Evolutionary conservation across 805 yeast genomes (phyloP).

Genomic region (Candida nitratophila): DNA sequence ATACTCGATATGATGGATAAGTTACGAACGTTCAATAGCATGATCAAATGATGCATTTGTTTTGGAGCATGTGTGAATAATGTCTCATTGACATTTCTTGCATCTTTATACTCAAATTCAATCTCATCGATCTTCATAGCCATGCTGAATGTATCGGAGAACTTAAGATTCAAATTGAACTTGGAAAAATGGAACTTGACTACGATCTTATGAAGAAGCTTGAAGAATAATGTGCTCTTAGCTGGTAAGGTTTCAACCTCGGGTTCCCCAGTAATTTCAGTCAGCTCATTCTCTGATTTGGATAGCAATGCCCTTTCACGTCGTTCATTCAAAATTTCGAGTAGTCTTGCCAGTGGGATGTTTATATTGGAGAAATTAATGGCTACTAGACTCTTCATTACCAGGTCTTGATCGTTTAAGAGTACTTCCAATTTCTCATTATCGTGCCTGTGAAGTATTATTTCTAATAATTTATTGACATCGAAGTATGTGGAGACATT

Average conservation of each 20-base stretch:
- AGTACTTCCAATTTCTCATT: neutral
- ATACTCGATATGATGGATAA: neutral
- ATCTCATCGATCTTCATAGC: neutral
- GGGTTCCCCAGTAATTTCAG: no score
- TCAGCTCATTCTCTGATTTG: neutral
- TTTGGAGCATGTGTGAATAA: neutral
- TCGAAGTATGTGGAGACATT: constrained; percentile 2
- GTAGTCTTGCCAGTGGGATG: neutral
- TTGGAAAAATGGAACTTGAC: neutral
- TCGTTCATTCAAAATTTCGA: neutral
- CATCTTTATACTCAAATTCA: neutral
- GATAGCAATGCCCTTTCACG: neutral
- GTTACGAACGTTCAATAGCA: neutral
- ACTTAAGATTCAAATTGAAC: neutral
- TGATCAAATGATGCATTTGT: neutral
- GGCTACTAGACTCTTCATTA: neutral
- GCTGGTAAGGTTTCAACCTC: no score
- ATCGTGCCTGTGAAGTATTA: neutral
- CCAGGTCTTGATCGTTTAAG: neutral
- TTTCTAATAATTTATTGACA: neutral
- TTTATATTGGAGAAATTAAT: neutral
- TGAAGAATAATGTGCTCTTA: neutral
- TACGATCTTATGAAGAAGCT: neutral
- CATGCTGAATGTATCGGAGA: neutral
- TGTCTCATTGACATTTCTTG: neutral